Evolutionary conservation across 2,329 filamentous ascomycete genomes (phyloP), one percentile per base, ranked within the genome.

Genomic region (Boeremia exigua): DNA sequence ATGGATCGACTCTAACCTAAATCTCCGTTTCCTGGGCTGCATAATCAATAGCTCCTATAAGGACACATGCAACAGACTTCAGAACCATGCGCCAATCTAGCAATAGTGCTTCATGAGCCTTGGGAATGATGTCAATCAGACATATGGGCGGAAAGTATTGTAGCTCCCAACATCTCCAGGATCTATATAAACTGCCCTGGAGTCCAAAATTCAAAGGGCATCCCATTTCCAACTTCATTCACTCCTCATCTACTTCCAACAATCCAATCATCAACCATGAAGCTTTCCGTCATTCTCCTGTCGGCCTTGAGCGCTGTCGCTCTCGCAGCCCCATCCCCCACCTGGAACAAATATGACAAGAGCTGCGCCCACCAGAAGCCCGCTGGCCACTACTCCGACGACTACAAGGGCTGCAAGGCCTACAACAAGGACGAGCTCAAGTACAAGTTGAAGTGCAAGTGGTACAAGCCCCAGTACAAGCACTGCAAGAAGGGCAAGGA

Each of bases 21-120:
- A 15, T 17, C 25, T 28, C 28, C 38, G 51, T 25, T 45, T 17
- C 44, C 48, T 48, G 39, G 45, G 27, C 25, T 48, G 51, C 45
- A 54, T 42, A 54, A 38, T 54, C 51, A 29, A 54, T 54, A 54
- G 51, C 44, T 7, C 39, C 9, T 33, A 14, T 15, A 14, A 17
- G 12, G 27, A 6, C 15, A 27, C 17, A 3, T n/a, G 14, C 17
- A n/a, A 19, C 14, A 8, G 14, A 45, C 19, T 38, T 19, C 28
- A 39, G 27, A 29, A 28, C 7, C 5, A 7, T 48, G 14, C 38
- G 17, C 42, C 17, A 8, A 39, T 44, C 6, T 6, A 9, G 30
- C 15, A 19, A 28, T 27, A 33, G 17, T 44, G 27, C 32, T 54
- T 28, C 27, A 8, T 40, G 25, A 33, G 19, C 17, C 27, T 39